Evolutionary conservation across 345 rosid species (phyloP).

Genomic region (Camelina neglecta): DNA sequence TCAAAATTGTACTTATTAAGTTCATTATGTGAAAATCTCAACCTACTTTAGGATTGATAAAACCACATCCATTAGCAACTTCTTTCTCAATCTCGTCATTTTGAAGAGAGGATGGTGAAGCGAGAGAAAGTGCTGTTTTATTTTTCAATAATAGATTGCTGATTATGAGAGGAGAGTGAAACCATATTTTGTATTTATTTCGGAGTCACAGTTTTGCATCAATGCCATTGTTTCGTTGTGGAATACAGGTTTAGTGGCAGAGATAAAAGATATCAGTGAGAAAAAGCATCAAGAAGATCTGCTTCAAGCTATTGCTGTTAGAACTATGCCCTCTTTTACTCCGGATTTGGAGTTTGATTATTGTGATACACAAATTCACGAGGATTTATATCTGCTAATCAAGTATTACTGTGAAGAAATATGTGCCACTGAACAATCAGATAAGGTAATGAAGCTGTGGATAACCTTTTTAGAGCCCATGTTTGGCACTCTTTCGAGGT

Average conservation of each 20-base stretch:
- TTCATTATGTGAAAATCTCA: constrained; percentile 18
- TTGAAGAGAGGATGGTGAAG: background rate
- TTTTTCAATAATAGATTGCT: background rate
- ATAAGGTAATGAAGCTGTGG: constrained; percentile 88
- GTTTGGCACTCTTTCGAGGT: constrained; percentile 73
- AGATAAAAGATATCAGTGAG: constrained; percentile 92
- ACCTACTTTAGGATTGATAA: constrained; percentile 24
- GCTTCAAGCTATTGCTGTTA: constrained; percentile 77
- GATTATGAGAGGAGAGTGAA: constrained; percentile 17
- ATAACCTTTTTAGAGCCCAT: constrained; percentile 89
- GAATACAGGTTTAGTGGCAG: constrained; percentile 76
- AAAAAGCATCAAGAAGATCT: constrained; percentile 79
- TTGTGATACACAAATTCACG: constrained; percentile 80
- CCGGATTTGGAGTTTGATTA: constrained; percentile 81
- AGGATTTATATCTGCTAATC: constrained; percentile 83
- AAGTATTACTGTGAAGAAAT: constrained; percentile 89
- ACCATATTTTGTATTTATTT: constrained; percentile 18
- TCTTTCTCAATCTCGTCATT: constrained; percentile 16
- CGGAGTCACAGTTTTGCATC: constrained; percentile 21
- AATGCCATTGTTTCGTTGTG: constrained; percentile 20
- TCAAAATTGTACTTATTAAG: background rate
- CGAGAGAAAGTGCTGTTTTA: background rate
- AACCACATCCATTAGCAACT: constrained; percentile 12
- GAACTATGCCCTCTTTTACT: constrained; percentile 61
- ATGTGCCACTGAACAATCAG: constrained; percentile 82